phyloP scores from a whole-genome alignment of 1,139 yeast genomes.

The Debaryomyces singareniensis region DNA sequence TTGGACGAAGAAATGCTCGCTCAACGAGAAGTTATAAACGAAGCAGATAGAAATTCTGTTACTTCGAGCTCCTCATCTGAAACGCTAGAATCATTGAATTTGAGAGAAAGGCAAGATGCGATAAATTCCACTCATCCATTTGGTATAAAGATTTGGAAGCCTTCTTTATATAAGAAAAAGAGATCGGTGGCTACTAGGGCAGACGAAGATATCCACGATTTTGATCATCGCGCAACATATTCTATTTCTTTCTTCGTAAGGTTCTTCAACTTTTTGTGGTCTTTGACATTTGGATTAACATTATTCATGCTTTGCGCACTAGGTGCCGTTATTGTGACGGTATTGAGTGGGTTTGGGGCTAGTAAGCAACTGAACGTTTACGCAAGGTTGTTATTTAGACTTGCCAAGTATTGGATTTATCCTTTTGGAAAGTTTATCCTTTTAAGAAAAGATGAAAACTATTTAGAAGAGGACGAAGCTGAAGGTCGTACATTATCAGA shows the following conservation, averaged over 20 bases:
- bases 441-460: conserved; percentile 70
- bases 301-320: conserved; percentile 46
- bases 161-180: conserved; percentile 87
- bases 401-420: conserved; percentile 66
- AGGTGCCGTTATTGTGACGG: conserved; percentile 37
- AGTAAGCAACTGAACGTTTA: conserved; percentile 42
- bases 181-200: conserved; percentile 91
- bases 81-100: conserved; percentile 77
- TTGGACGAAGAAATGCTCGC: conserved; percentile 10
- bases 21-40: conserved; percentile 16
- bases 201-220: conserved; percentile 87
- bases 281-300: conserved; percentile 61
- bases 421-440: conserved; percentile 93
- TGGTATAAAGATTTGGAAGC: conserved; percentile 98
- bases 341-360: conserved; percentile 44
- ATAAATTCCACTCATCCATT: conserved; percentile 96
- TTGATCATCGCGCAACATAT: conserved; percentile 41
- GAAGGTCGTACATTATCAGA: conserved; percentile 84
- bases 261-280: conserved; percentile 74
- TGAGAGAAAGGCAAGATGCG: conserved; percentile 91
- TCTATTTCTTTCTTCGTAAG: conserved; percentile 57
- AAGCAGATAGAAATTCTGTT: conserved; percentile 23
- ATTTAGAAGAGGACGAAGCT: conserved; percentile 78
- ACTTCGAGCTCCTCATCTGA: conserved; percentile 39
- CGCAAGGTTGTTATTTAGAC: conserved; percentile 50